These are phyloP conservation scores for Zopfochytrium polystomum DNA, from an alignment of 371 early-diverging fungal species.

Conservation along the genomic window DNA sequence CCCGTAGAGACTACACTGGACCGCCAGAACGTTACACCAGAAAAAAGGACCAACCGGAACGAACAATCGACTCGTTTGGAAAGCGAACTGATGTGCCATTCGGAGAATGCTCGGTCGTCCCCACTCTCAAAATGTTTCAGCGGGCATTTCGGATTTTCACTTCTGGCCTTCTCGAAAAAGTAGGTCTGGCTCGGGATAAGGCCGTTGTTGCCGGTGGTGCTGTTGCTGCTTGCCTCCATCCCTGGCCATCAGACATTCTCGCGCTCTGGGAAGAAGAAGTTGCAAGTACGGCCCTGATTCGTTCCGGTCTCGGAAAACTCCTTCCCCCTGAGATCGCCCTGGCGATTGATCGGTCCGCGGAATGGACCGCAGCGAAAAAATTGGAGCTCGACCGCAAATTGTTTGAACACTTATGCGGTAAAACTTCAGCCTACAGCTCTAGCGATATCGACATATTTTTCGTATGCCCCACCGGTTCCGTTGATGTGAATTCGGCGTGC, in stretches of 20 bases:
- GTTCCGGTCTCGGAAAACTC: too few species aligned
- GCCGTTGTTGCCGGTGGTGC: conserved; percentile 34
- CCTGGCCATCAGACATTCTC: conserved; percentile 25
- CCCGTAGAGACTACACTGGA: background rate
- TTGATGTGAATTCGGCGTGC: conserved; percentile 4
- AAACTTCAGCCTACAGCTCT: conserved; percentile 9
- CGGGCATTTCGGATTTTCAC: conserved; percentile 27
- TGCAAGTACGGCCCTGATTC: too few species aligned
- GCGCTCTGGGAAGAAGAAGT: conserved; percentile 15
- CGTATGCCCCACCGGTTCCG: conserved; percentile 15
- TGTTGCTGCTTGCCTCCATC: conserved; percentile 29
- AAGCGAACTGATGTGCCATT: conserved; percentile 1
- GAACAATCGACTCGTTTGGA: background rate
- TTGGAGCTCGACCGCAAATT: conserved; percentile 11
- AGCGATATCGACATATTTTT: conserved; percentile 31
- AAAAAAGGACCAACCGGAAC: background rate
- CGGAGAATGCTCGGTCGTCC: conserved; percentile 17
- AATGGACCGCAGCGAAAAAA: background rate
- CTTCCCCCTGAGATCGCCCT: conserved; percentile 23
- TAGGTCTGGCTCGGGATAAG: conserved; percentile 10
- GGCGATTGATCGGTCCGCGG: conserved; percentile 12
- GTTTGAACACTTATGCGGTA: conserved; percentile 15
- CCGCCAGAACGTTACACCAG: background rate
- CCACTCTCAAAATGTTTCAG: conserved; percentile 19
- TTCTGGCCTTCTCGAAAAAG: conserved; percentile 15